Base-by-base conservation (phyloP, 306 rosid species). In the Alnus rubra region DNA sequence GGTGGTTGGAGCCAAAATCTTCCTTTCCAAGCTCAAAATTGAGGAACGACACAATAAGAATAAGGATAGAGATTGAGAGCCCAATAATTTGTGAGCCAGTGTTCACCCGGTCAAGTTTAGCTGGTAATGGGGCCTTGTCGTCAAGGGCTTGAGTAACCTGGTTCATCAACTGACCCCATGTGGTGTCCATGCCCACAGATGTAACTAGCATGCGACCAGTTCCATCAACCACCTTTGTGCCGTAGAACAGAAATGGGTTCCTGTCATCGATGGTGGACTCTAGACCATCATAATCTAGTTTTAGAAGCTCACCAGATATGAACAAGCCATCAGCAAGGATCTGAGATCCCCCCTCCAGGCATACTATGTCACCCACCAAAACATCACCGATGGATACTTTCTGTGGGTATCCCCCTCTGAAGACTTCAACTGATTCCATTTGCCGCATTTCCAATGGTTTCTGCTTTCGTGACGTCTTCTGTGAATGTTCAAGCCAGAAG, bases 281-380 rank as follows among this genome's bases (percentile, higher is more conserved):
- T 33, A 16, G 7, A 44, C n/a, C 64, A 16, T 73, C 85, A 45
- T 65, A 68, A 65, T 76, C 3, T 28, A 62, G 52, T 35, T 60
- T 64, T 0, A 62, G n/a, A 6, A 7, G 51, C 3, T 76, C 69
- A 49, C 84, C 78, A 0, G 30, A 52, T 50, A 81, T 18, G n/a
- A 76, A 53, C 49, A 81, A 76, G 18, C 81, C 84, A 63, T 81
- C 81, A 15, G 74, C 78, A 13, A 77, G 84, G 37, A 81, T n/a
- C 4, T 11, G 48, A 81, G 54, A 42, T 50, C 70, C 80, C 30
- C 5, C 33, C 11, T 37, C 30, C 73, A 81, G 39, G 58, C 39
- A 13, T 35, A 76, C 68, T 15, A 81, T 2, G 48, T 81, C 84
- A 8, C 84, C 80, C 7, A 30, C 11, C 30, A 59, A 52, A 50